phyloP scores from a whole-genome alignment of 306 rosid genomes.

The Lupinus albus region DNA sequence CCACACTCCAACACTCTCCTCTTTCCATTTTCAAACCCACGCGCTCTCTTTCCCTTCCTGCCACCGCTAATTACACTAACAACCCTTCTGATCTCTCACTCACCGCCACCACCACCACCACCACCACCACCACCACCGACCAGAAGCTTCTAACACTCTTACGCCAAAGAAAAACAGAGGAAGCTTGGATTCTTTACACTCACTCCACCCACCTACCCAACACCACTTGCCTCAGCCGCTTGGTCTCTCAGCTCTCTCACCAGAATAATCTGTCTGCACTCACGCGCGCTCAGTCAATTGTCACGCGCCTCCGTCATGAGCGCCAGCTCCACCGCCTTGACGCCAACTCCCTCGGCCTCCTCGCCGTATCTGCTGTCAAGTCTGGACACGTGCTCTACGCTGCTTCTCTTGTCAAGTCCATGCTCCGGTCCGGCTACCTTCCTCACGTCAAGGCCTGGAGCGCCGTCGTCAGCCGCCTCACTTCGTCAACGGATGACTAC shows the following conservation, averaged over 20 bases:
- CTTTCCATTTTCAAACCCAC: no score
- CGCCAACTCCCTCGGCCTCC: constrained; percentile 86
- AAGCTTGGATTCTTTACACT: no score
- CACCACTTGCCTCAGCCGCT: constrained; percentile 84
- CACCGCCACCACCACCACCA: no score
- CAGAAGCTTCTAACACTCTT: no score
- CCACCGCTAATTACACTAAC: no score
- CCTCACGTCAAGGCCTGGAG: constrained; percentile 98
- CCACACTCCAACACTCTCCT: no score
- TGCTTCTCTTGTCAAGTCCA: constrained; percentile 81
- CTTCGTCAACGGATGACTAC: constrained; percentile 56
- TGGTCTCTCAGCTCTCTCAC: constrained; percentile 72
- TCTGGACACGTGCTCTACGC: constrained; percentile 80
- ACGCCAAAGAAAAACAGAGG: no score
- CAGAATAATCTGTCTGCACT: constrained; percentile 57
- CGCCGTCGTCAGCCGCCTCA: constrained; percentile 81
- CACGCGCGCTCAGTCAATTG: constrained; percentile 85
- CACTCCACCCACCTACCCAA: background rate
- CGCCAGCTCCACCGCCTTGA: constrained; percentile 91
- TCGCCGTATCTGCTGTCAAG: constrained; percentile 75
- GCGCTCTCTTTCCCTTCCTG: no score
- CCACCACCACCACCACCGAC: constrained; percentile 16
- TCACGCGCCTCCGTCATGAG: constrained; percentile 92
- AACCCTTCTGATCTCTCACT: no score
- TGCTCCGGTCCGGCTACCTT: constrained; percentile 96